Evolutionary conservation across 805 yeast species (phyloP), one percentile per base, ranked within the genome.

Genomic region (Isabelozyma gotoi): DNA sequence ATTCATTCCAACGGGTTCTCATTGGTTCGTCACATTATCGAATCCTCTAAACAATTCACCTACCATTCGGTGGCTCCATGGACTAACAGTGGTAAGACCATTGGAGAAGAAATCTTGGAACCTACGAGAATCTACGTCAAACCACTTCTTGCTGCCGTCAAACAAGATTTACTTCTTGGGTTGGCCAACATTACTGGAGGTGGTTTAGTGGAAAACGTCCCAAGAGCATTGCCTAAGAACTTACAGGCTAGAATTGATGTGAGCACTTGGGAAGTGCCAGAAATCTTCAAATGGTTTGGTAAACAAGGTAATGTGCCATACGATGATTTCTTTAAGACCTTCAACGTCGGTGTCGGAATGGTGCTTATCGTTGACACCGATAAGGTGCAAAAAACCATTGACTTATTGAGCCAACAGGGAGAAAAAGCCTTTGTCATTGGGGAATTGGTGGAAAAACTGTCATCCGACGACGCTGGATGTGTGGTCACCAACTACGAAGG

Each of bases 151-250:
- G 85, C 86, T 38, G 81, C 88, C 2, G 77, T 91, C 49, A 78
- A 76, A 55, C 74, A 85, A 56, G 83, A 76, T 27, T 68, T 86
- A 44, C 61, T 92, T 38, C 74, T 90, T 43, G 99, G 97, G 46
- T 77, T 94, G 60, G 96, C 99, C 2, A 96, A 94, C 60, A 94
- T 94, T 59, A 94, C 99, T 18, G 99, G 99, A 48, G 99, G 99
- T 65, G 99, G 99, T 41, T 75, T 94, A 42, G 84, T 94, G 20
- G 99, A 94, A 67, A 94, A 94, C 67, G 82, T 92, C 45, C 99
- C 99, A 42, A 82, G 99, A 63, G 94, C 96, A 15, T 74, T 94
- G 48, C 99, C 99, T 45, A 68, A 79, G 45, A 67, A 81, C 54
- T 72, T 94, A 48, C 83, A 84, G 56, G 99, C 97, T 11, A 74